Base-by-base conservation (phyloP, 23 red algal species). In the Gracilariopsis chorda region DNA sequence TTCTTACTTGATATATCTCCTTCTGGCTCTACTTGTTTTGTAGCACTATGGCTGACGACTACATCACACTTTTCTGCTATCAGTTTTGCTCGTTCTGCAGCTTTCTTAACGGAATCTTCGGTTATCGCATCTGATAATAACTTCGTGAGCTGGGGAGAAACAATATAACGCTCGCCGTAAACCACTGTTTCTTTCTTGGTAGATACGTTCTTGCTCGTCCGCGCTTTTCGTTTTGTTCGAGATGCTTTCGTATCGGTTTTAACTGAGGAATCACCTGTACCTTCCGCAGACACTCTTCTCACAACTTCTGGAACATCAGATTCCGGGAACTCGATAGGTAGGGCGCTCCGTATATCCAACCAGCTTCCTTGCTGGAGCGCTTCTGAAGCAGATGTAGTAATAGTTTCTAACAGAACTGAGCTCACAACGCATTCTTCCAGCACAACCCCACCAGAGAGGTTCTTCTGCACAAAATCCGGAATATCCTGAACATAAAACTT, bases 341-440 rank as follows among this genome's bases (percentile, higher is more conserved):
- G 55, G 10, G 76, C 74, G 25, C 28, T 74, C 61, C 57, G 63
- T 41, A 91, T 48, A 45, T 91, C 88, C 58, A 91, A 33, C 88
- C 88, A 91, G 13, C 29, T 69, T 51, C 59, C 75, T n/a, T 52
- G 70, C 16, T 56, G 41, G 14, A 91, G 16, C 7, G 88, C 88
- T 48, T 91, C 88, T 27, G 58, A 30, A 44, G 88, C 58, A 36
- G 77, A 80, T 72, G 62, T 64, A 12, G 53, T 75, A 21, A 91
- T 63, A 78, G 74, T 70, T 55, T 91, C 88, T 68, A 91, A 23
- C 27, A 91, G 77, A 20, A 60, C 53, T 7, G 75, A 61, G 44
- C 88, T 74, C 65, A 91, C 58, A 39, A 91, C 59, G 37, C 74
- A 80, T 8, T 82, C 77, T 53, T 69, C 51, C 27, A 91, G 34